A percentile compares a stretch with the other conserved stretches of the same genome.
These are phyloP conservation scores for Silene conica DNA, from an alignment of 148 eudicot genomes.

Conservation along the genomic window DNA sequence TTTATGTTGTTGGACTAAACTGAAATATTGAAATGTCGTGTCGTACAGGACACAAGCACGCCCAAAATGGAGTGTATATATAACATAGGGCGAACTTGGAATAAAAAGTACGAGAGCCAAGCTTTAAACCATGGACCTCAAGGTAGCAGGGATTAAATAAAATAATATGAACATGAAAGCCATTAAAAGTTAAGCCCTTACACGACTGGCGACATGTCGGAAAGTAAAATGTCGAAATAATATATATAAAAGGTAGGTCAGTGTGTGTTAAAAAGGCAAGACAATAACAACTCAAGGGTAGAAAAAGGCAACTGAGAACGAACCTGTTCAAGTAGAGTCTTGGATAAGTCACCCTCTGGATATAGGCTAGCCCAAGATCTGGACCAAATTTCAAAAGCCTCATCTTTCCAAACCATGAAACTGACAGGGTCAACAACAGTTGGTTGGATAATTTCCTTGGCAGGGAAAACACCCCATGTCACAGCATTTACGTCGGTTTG, in stretches of 20 bases:
- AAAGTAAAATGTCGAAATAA: neutral
- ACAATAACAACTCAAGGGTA: too few relatives aligned
- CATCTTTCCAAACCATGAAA: constrained; percentile 87
- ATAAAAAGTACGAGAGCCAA: too few relatives aligned
- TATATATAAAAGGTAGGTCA: neutral
- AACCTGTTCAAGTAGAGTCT: constrained; percentile 65
- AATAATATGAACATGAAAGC: too few relatives aligned
- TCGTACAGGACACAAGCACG: too few relatives aligned
- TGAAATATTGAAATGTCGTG: too few relatives aligned
- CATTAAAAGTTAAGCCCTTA: too few relatives aligned
- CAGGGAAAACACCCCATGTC: constrained; percentile 93
- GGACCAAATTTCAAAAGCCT: constrained; percentile 91
- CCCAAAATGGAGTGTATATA: too few relatives aligned
- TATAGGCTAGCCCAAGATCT: constrained; percentile 85
- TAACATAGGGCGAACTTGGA: too few relatives aligned
- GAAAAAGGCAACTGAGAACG: neutral
- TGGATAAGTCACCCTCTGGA: constrained; percentile 68
- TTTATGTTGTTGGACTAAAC: too few relatives aligned
- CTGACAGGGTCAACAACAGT: constrained; percentile 88
- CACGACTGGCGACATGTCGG: too few relatives aligned
- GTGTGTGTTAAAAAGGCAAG: neutral
- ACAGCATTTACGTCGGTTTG: constrained; percentile 74
- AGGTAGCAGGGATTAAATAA: too few relatives aligned
- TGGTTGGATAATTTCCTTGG: constrained; percentile 88
- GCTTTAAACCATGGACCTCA: too few relatives aligned